A percentile compares a stretch with the other conserved stretches of the same genome.
Conservation (phyloP, 345 rosid genomes). For the Populus euphratica region DNA sequence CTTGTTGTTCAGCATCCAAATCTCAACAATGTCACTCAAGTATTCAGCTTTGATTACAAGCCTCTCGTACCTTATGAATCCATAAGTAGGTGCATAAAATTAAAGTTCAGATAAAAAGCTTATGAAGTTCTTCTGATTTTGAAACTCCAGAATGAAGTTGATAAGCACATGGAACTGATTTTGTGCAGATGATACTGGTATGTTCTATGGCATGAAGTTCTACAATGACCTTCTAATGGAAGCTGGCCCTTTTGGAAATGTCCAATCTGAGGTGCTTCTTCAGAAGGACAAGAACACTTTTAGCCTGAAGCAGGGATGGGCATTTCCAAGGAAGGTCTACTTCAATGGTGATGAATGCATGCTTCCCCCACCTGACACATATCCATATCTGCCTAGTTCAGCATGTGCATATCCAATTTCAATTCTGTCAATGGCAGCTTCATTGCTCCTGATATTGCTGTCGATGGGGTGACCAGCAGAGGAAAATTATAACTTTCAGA, state of each 20-base stretch:
- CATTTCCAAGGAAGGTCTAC: slow-evolving; percentile 83
- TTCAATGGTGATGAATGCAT: slow-evolving; percentile 90
- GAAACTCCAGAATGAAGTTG: not conserved
- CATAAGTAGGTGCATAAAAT: slow-evolving; percentile 40
- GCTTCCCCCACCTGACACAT: slow-evolving; percentile 83
- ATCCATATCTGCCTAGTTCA: slow-evolving; percentile 76
- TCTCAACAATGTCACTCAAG: slow-evolving; percentile 56
- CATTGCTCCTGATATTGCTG: slow-evolving; percentile 26
- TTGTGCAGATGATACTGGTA: slow-evolving; percentile 79
- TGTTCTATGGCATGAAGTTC: slow-evolving; percentile 77
- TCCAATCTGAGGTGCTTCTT: slow-evolving; percentile 82
- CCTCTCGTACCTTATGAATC: slow-evolving; percentile 47
- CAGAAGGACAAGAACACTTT: slow-evolving; percentile 70
- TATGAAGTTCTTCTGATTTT: not conserved
- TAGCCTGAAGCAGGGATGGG: slow-evolving; percentile 90
- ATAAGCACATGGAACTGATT: slow-evolving; percentile 1
- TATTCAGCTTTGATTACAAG: slow-evolving; percentile 62
- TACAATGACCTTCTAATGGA: slow-evolving; percentile 88
- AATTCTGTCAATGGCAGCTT: slow-evolving; percentile 20
- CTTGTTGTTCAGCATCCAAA: slow-evolving; percentile 65
- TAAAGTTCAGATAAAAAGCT: not conserved
- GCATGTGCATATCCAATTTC: slow-evolving; percentile 30
- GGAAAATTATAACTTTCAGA: slow-evolving; percentile 5
- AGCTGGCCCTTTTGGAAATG: slow-evolving; percentile 84
- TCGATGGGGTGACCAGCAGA: slow-evolving; percentile 16